Percentiles rank a stretch among this genome's conserved stretches.
phyloP scores from a whole-genome alignment of 2,329 filamentous ascomycete species.

The Claviceps sp. region DNA sequence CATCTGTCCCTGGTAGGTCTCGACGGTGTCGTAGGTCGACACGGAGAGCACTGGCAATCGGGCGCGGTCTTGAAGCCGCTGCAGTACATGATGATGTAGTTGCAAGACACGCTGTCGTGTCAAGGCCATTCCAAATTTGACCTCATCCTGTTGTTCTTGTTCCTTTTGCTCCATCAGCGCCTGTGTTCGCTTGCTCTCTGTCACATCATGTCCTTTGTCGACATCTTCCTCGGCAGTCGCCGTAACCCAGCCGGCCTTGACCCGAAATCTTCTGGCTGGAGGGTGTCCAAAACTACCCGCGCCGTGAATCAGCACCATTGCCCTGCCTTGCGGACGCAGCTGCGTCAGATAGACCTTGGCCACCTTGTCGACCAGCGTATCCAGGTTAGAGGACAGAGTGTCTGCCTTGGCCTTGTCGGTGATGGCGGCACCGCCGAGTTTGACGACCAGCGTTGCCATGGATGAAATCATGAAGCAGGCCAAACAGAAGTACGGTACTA shows the following conservation, averaged over 20 bases:
- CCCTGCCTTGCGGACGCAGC: neutral
- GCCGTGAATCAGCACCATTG: conserved; percentile 1
- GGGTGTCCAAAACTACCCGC: conserved; percentile 4
- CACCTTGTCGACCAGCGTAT: neutral
- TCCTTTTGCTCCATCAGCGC: neutral
- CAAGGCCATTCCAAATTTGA: conserved; percentile 3
- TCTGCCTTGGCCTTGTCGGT: conserved; percentile 2
- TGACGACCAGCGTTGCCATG: conserved; percentile 2
- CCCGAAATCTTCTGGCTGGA: neutral
- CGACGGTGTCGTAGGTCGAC: conserved; percentile 3
- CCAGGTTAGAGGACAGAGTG: neutral
- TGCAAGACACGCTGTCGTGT: conserved; percentile 1
- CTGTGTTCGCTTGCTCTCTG: neutral
- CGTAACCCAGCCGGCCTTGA: neutral
- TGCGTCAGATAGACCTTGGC: neutral
- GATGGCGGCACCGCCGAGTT: conserved; percentile 4
- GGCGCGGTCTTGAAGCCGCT: neutral
- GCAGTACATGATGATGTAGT: conserved; percentile 2
- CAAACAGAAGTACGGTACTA: neutral
- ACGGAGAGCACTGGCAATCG: conserved; percentile 2
- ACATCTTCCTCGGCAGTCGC: neutral
- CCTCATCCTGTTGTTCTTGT: neutral
- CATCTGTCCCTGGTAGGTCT: conserved; percentile 1
- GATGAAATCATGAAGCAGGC: too few species aligned
- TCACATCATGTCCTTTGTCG: neutral